These are phyloP conservation scores for Metschnikowia baotianmanensis DNA, from an alignment of 805 yeast genomes.

Conservation along the genomic window DNA sequence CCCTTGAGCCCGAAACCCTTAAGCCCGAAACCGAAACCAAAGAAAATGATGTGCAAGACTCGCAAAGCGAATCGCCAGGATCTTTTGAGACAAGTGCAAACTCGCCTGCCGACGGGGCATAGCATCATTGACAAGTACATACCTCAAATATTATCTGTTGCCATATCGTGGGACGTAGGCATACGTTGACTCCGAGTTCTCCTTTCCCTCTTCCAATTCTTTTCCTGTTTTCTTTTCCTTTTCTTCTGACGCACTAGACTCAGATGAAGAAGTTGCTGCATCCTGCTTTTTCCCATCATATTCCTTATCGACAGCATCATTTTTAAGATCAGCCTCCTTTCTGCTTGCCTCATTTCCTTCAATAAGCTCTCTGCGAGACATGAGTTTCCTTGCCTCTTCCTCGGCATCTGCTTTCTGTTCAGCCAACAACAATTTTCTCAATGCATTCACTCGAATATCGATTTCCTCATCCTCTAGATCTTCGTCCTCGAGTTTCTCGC, in stretches of 20 bases:
- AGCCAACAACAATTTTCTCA: slow-evolving; percentile 21
- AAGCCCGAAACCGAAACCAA: too few species aligned
- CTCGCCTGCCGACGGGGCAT: too few species aligned
- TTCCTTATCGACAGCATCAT: too few species aligned
- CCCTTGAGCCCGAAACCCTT: too few species aligned
- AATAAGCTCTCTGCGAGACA: too few species aligned
- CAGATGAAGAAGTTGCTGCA: too few species aligned
- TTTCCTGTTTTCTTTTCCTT: not conserved
- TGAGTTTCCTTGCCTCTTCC: not conserved
- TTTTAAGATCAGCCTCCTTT: too few species aligned
- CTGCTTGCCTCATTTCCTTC: not conserved
- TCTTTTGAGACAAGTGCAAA: too few species aligned
- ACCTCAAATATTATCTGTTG: not conserved
- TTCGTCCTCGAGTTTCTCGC: slow-evolving; percentile 53
- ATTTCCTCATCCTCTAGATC: slow-evolving; percentile 35
- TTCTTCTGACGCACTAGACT: not conserved
- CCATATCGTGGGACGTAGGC: slow-evolving; percentile 9
- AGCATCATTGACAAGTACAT: too few species aligned
- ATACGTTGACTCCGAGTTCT: not conserved
- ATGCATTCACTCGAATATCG: slow-evolving; percentile 20
- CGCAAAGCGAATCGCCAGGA: too few species aligned
- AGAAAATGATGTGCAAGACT: too few species aligned
- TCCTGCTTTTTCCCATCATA: too few species aligned
- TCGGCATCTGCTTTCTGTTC: not conserved
- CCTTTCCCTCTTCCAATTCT: not conserved